Evolutionary conservation across 805 yeast genomes (phyloP), one percentile per base, ranked within the genome.

Genomic region (Osmozyma mogii): DNA sequence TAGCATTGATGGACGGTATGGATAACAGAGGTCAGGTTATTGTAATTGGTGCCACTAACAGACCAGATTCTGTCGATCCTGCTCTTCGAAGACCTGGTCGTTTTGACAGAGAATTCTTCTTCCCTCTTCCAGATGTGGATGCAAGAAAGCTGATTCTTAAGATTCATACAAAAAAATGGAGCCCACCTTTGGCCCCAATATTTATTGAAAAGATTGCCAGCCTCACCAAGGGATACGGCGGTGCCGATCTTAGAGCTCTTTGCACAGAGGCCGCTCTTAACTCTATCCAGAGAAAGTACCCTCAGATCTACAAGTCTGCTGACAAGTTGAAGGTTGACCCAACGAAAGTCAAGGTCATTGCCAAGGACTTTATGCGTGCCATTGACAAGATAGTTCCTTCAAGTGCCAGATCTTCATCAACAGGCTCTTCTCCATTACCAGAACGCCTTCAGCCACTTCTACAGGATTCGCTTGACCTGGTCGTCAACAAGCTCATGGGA

Each of bases 1-100:
- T 92, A 40, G 97, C 98, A 0, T 61, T 92, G 30, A 92, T 92
- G 98, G 98, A 92, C 55, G 98, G 98, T 45, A 92, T 92, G 97
- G 97, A 89, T 52, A 87, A 87, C 44, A 75, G 97, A 52, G 98
- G 98, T 6, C 97, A 92, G 52, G 97, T 92, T 12, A 89, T 92
- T 40, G 96, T 92, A 3, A 88, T 92, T 44, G 98, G 98, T 35
- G 98, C 98, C 1, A 92, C 98, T 0, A 92, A 92, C 57, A 67
- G 98, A 49, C 98, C 98, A 0, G 97, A 92, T 57, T 83, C 96
- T 0, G 84, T 92, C n/a, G 98, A 92, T 56, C 96, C 98, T 1
- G 98, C 98, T 0, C 65, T 92, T 35, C 72, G 98, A 49, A 72
- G 98, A 45, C 98, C 98, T 0, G 98, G 98, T 1, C 70, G 98